These are phyloP conservation scores for Elaeagnus macrophylla DNA, from an alignment of 306 rosid genomes.

Conservation along the genomic window DNA sequence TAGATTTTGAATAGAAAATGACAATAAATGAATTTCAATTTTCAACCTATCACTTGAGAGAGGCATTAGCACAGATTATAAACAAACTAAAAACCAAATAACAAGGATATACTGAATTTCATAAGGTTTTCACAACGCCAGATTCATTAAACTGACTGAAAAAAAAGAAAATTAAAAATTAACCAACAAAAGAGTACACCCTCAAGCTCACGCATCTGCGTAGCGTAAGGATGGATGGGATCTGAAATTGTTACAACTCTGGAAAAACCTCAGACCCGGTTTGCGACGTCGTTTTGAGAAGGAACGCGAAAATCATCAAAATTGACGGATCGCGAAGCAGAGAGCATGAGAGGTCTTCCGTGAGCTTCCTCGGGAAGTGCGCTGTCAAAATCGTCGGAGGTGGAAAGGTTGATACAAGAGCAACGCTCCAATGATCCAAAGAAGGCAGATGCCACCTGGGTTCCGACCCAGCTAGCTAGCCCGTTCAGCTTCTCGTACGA, in stretches of 20 bases:
- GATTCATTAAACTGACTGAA: no score
- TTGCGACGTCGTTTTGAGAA: conserved; percentile 31
- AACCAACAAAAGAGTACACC: background rate
- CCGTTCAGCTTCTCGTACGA: conserved; percentile 39
- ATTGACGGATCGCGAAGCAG: conserved; percentile 27
- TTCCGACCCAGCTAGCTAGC: conserved; percentile 25
- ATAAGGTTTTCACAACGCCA: no score
- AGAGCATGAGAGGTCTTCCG: conserved; percentile 43
- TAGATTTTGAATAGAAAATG: no score
- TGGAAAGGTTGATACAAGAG: conserved; percentile 42
- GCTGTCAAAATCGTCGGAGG: conserved; percentile 36
- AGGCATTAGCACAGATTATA: no score
- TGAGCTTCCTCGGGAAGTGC: conserved; percentile 28
- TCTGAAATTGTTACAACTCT: conserved; percentile 11
- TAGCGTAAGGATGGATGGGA: background rate
- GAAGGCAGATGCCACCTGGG: conserved; percentile 43
- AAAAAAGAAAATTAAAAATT: no score
- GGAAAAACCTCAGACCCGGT: conserved; percentile 28
- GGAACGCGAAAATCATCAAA: conserved; percentile 24
- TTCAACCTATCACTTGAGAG: no score
- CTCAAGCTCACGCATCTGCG: background rate
- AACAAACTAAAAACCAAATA: no score
- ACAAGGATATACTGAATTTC: no score
- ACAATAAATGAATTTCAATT: no score
- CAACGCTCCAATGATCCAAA: conserved; percentile 39